Evolutionary conservation across 2,329 filamentous ascomycete genomes (phyloP), one percentile per base, ranked within the genome.

Genomic region (Epichloe sibirici): DNA sequence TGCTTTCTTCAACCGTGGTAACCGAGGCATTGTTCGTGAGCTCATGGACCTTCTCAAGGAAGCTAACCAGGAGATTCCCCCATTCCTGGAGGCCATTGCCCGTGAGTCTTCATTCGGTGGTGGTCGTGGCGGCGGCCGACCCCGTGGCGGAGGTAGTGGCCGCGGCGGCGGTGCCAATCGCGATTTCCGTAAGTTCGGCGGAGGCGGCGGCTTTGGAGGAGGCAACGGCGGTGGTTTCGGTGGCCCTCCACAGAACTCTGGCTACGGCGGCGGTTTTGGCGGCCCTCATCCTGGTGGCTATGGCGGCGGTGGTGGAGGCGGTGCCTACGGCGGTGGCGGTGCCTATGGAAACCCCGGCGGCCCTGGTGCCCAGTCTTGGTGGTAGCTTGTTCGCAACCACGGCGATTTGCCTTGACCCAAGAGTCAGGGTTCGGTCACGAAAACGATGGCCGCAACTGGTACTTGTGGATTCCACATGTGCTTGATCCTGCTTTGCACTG

Each of bases 1-100:
- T 62, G 93, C 93, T 53, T 98, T 98, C 81, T 97, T 98, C 85
- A 98, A 98, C 82, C 91, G 93, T 67, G 91, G 91, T 66, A 98
- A 98, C 79, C 89, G 93, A 64, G 93, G 93, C 73, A 89, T 98
- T 61, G 93, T 97, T 58, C 87, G 93, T 61, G 93, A 97, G 63
- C 83, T 98, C 56, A 81, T 98, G 62, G 93, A 98, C n/a, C 83
- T 98, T 31, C 81, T 98, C 61, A 97, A 97, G 79, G 93, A 98
- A 72, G 93, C 93, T 60, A 95, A 98, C 76, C 93, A 98, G 72
- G 93, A 98, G 66, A 82, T 97, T 57, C 93, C 93, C 35, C 69
- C 79, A 47, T 98, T 97, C 82, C 79, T 98, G 56, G 93, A 98
- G 79, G 94, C 87, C 66, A 95, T 98, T 72, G 91, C 93, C 63